Conservation (phyloP, 768 basidiomycete species). For the Trametes gibbosa region DNA sequence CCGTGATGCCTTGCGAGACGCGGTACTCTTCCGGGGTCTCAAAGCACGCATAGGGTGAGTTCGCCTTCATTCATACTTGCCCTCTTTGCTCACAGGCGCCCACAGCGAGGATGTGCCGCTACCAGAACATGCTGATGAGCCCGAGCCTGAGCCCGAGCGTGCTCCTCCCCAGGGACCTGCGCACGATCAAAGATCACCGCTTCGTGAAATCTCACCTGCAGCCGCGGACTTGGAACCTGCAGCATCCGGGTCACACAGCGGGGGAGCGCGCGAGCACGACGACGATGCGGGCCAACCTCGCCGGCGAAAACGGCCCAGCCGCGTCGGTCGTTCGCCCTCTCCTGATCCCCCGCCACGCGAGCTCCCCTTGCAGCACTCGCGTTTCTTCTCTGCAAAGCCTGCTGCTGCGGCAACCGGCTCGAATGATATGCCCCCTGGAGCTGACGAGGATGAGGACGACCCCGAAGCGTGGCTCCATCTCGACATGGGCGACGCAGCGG, state of each 20-base stretch:
- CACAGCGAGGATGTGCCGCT: neutral
- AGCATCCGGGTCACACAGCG: constrained; percentile 11
- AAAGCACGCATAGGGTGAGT: constrained; percentile 68
- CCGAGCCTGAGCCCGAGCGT: neutral
- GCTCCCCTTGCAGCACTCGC: constrained; percentile 14
- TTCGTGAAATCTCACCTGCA: constrained; percentile 22
- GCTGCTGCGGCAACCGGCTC: neutral
- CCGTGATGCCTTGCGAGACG: constrained; percentile 54
- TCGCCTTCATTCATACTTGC: no score
- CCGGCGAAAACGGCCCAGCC: constrained; percentile 23
- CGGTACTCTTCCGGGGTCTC: constrained; percentile 60
- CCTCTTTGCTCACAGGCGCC: no score
- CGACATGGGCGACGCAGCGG: constrained; percentile 14
- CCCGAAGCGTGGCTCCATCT: neutral
- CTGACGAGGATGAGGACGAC: neutral
- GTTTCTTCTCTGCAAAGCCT: constrained; percentile 16
- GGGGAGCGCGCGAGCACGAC: constrained; percentile 14
- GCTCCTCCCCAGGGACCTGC: neutral
- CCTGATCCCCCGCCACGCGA: constrained; percentile 21
- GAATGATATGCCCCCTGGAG: no score
- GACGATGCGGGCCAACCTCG: constrained; percentile 27
- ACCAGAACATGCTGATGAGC: neutral
- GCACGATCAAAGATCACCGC: constrained; percentile 18
- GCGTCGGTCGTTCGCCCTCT: constrained; percentile 15
- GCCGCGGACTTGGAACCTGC: constrained; percentile 16